These are phyloP conservation scores for Excoecaria agallocha DNA, from an alignment of 345 rosid species.

Conservation along the genomic window DNA sequence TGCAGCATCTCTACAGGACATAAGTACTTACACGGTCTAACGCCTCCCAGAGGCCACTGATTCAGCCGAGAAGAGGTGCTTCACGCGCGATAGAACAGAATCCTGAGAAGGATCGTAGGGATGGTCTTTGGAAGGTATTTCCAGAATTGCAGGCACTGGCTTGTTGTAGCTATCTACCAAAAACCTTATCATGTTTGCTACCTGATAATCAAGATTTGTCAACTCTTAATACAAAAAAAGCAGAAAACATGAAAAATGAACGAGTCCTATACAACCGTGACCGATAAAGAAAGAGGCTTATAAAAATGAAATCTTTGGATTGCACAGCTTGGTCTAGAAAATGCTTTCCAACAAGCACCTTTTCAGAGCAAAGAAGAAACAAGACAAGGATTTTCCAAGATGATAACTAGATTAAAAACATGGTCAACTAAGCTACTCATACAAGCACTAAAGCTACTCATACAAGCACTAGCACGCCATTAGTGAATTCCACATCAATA, in stretches of 20 bases:
- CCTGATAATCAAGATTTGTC: slow-evolving; percentile 39
- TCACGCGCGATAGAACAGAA: slow-evolving; percentile 76
- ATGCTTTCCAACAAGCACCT: no score
- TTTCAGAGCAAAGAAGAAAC: no score
- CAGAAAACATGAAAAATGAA: not conserved
- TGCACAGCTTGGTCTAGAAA: not conserved
- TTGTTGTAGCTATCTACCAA: slow-evolving; percentile 86
- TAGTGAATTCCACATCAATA: no score
- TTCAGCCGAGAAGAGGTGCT: slow-evolving; percentile 82
- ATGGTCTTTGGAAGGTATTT: slow-evolving; percentile 29
- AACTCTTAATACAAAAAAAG: not conserved
- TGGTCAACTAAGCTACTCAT: no score
- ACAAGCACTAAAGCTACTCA: no score
- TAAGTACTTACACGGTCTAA: slow-evolving; percentile 18
- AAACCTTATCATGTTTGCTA: slow-evolving; percentile 92
- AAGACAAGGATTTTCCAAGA: no score
- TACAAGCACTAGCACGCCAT: no score
- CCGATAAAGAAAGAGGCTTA: no score
- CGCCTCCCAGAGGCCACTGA: slow-evolving; percentile 82
- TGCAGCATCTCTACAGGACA: no score
- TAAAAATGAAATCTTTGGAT: no score
- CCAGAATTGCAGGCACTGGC: slow-evolving; percentile 62
- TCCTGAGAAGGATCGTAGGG: slow-evolving; percentile 46
- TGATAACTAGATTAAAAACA: no score
- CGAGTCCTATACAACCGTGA: no score